Percentiles rank a stretch among this genome's conserved stretches.
Conservation (phyloP, 2,329 filamentous ascomycete genomes). For the Epichloe elymi region DNA sequence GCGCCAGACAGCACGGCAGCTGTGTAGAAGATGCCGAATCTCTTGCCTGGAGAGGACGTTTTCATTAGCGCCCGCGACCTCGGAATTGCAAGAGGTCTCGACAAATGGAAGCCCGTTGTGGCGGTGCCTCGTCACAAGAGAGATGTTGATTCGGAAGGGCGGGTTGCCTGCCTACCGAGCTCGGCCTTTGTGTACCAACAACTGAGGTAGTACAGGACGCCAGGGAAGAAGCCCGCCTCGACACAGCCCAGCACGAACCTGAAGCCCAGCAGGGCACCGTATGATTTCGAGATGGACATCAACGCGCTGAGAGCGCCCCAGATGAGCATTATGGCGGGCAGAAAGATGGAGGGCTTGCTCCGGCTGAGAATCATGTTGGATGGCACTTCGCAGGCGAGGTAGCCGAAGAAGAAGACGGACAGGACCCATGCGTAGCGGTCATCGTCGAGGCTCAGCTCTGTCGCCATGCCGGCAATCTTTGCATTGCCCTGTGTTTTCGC, state of each 20-base stretch:
- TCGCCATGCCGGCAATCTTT: constrained; percentile 6
- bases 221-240: constrained; percentile 7
- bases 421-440: constrained; percentile 5
- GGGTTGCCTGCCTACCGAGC: background rate
- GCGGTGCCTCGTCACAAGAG: too few species aligned
- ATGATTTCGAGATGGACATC: background rate
- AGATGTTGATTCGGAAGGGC: too few species aligned
- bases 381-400: constrained; percentile 36
- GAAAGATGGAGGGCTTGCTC: constrained; percentile 4
- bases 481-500: constrained; percentile 1
- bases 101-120: background rate
- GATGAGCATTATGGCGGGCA: constrained; percentile 3
- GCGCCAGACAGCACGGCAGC: constrained; percentile 47
- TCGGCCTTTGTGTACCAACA: constrained; percentile 7
- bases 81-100: background rate
- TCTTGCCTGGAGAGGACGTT: constrained; percentile 18
- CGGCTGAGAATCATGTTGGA: constrained; percentile 47
- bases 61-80: too few species aligned
- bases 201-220: constrained; percentile 4
- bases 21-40: constrained; percentile 44
- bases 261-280: constrained; percentile 2
- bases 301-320: background rate
- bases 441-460: constrained; percentile 1
- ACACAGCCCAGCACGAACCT: constrained; percentile 6
- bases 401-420: constrained; percentile 16